These are phyloP conservation scores for Panicum hallii DNA, from an alignment of 202 grass and related monocot genomes.

Conservation along the genomic window DNA sequence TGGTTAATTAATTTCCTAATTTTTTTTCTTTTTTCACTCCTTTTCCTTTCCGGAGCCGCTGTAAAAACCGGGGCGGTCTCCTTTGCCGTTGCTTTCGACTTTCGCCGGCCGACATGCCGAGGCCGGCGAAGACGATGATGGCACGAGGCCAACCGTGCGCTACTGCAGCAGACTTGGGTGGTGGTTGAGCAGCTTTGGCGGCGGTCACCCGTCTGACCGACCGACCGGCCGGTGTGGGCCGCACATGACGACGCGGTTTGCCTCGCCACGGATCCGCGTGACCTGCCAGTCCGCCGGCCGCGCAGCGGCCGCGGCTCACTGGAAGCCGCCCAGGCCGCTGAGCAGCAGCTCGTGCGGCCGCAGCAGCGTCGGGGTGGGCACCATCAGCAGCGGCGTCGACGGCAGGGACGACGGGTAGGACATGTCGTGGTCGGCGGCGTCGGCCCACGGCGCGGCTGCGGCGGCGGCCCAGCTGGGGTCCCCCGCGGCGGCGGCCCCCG, in stretches of 20 bases:
- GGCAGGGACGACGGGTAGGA: constrained; percentile 40
- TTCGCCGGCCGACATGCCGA: background rate
- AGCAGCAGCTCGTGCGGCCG: constrained; percentile 64
- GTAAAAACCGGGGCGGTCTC: constrained; percentile 30
- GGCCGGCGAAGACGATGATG: background rate
- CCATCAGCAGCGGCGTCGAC: constrained; percentile 22
- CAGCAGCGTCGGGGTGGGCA: constrained; percentile 53
- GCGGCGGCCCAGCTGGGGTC: background rate
- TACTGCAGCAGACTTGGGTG: background rate
- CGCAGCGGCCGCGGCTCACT: constrained; percentile 29
- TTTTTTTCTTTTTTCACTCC: background rate
- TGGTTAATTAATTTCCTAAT: background rate
- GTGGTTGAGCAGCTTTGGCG: constrained; percentile 18
- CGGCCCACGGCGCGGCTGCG: background rate
- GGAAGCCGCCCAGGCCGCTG: constrained; percentile 58
- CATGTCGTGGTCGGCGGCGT: constrained; percentile 47
- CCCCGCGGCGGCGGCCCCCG: constrained; percentile 20
- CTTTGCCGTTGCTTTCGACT: constrained; percentile 24
- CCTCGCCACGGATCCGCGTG: constrained; percentile 1
- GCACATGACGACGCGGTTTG: constrained; percentile 26
- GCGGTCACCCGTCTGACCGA: constrained; percentile 34
- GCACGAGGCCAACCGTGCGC: background rate
- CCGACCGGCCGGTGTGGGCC: background rate
- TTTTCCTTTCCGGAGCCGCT: background rate
- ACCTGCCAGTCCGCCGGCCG: background rate